Evolutionary conservation across 2,329 filamentous ascomycete species (phyloP), one percentile per base, ranked within the genome.

Genomic region (Zasmidium citrigriseum): DNA sequence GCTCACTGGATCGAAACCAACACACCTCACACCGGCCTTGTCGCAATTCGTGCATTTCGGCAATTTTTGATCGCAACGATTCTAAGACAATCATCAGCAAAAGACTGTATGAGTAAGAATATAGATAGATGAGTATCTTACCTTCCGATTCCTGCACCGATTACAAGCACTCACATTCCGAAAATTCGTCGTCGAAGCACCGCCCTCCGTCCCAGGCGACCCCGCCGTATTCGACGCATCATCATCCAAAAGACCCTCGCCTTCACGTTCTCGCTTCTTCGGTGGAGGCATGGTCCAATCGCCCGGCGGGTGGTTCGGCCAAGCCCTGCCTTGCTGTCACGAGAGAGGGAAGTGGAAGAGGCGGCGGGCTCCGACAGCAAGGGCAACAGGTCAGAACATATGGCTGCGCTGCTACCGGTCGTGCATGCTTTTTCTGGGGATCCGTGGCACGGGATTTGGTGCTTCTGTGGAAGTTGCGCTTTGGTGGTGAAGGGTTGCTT

Each of bases 1-100:
- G 22, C 91, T 96, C 70, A 97, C 96, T 29, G 93, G 93, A 73
- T 98, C 93, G 75, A 96, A 97, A 62, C 93, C 93, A 52, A 97
- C 91, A 74, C 95, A 98, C 65, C 90, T 88, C 47, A 96, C 90
- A 58, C 85, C 84, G n/a, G 90, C 93, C 78, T 97, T 97, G 73
- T 93, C 91, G 76, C 93, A 98, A 67, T 90, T 91, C 45, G 90
- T 88, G 74, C 93, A 98, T 68, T 90, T 91, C 9, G 93, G 93
- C 61, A 98, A 82, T 64, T 89, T 88, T 81, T 97, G 93, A 76
- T 98, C 93, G 76, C 93, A 98, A 54, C 92, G 84, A 73, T 97
- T 98, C 81, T 65, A 27, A n/a, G 10, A 46, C 10, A 1, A 48
- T 48, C 46, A 20, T 23, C n/a, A 34, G 16, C 21, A 34, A 24